Conservation (phyloP, 352 stramenopile genomes). For the Saprolegnia diclina region DNA sequence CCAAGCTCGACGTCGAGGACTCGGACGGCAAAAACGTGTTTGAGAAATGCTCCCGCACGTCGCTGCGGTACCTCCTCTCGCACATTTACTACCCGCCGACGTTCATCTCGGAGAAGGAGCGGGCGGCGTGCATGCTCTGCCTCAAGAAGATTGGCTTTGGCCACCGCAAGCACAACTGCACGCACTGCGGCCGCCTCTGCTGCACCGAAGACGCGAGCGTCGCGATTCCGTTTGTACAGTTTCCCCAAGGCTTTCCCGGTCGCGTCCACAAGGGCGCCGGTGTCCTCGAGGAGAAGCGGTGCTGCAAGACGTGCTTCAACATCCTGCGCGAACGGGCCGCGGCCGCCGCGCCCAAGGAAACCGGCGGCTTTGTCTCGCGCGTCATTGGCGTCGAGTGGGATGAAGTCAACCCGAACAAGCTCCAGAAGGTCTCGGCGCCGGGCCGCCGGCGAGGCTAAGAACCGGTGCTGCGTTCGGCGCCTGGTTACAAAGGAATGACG, state of each 20-base stretch:
- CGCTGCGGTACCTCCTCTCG: slow-evolving; percentile 59
- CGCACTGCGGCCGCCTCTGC: slow-evolving; percentile 71
- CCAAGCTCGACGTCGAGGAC: slow-evolving; percentile 85
- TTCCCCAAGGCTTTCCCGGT: slow-evolving; percentile 78
- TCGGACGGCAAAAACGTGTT: slow-evolving; percentile 78
- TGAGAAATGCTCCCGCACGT: slow-evolving; percentile 73
- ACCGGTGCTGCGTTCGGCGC: background rate
- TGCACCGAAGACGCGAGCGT: slow-evolving; percentile 65
- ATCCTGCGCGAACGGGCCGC: slow-evolving; percentile 71
- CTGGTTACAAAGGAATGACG: background rate
- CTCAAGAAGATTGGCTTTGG: slow-evolving; percentile 83
- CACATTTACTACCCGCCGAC: slow-evolving; percentile 86
- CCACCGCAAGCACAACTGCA: slow-evolving; percentile 82
- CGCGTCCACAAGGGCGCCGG: slow-evolving; percentile 60
- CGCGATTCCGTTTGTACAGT: slow-evolving; percentile 67
- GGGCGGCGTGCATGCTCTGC: slow-evolving; percentile 77
- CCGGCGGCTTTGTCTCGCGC: slow-evolving; percentile 59
- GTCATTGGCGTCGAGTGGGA: slow-evolving; percentile 85
- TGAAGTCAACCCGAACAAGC: slow-evolving; percentile 85
- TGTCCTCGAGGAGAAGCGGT: slow-evolving; percentile 58
- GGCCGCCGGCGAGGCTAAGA: slow-evolving; percentile 38
- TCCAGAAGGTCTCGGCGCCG: slow-evolving; percentile 39
- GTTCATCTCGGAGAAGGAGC: slow-evolving; percentile 83
- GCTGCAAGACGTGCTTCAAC: slow-evolving; percentile 84
- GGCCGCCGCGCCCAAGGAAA: slow-evolving; percentile 29